Evolutionary conservation across 2,329 filamentous ascomycete genomes (phyloP), one percentile per base, ranked within the genome.

Genomic region (Bertia moriformis): DNA sequence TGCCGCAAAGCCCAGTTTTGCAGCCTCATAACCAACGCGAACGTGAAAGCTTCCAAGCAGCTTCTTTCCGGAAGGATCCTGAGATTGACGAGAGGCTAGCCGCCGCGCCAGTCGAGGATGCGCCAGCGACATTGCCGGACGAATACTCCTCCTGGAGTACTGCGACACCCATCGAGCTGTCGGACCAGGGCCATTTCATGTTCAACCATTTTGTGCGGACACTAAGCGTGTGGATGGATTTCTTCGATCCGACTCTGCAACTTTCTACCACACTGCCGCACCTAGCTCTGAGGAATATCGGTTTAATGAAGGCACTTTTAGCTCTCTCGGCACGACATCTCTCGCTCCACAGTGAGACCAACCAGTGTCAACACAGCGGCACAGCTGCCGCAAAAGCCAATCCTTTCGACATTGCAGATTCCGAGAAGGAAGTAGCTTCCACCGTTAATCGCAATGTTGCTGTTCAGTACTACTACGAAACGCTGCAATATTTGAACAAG

Each of bases 391-490:
- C 35, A 7, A 14, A 15, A 39, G 18, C 19, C 44, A 29, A 22
- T 4, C 14, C 38, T 42, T 13, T 51, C 50, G 20, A 45, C 29
- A 47, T 44, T 13, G n/a, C n/a, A n/a, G 20, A 27, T 40, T 18
- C 37, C 20, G n/a, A 44, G 17, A 19, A 30, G 32, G 29, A 3
- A 19, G 14, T 40, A 2, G 43, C 44, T 18, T 39, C 46, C 2
- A 54, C 51, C 4, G 52, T 52, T 2, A 45, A 64, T 30, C 56
- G 54, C 4, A 58, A 61, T 46, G 43, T 55, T 44, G 53, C 62
- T 24, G 52, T 61, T 35, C 68, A 67, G 41, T 78, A 76, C 43
- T 79, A 79, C 48, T 71, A 74, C 46, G 71, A 78, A 47, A 76
- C 73, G 0, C 56, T 79, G 0, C 69, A 73, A 38, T 79, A 78